A percentile compares a stretch with the other conserved stretches of the same genome.
Evolutionary conservation across 1,139 yeast species (phyloP).

Genomic region (Suhomyces anneliseae): DNA sequence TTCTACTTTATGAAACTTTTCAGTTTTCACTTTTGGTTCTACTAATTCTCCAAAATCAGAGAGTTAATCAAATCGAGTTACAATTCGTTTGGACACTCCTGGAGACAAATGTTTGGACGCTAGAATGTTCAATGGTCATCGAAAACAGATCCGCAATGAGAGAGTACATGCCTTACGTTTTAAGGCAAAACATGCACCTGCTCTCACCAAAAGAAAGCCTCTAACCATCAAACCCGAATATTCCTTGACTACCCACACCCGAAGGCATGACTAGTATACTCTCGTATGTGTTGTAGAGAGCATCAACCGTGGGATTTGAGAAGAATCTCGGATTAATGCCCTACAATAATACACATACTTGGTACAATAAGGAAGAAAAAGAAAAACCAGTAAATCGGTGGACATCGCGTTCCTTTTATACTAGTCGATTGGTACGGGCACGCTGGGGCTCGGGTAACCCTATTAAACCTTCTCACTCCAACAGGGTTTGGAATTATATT

Average conservation of each 20-base stretch:
- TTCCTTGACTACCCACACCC: slow-evolving; percentile 43
- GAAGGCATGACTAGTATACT: slow-evolving; percentile 37
- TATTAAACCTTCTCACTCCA: no score
- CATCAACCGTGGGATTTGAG: slow-evolving; percentile 37
- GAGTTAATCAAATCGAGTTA: no score
- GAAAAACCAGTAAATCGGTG: slow-evolving; percentile 5
- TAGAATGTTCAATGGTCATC: slow-evolving; percentile 45
- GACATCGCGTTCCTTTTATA: slow-evolving; percentile 7
- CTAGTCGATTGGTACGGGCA: slow-evolving; percentile 1
- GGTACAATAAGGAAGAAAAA: slow-evolving; percentile 42
- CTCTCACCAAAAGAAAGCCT: slow-evolving; percentile 8
- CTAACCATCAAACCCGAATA: slow-evolving; percentile 39
- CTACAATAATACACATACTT: slow-evolving; percentile 56
- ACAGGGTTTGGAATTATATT: no score
- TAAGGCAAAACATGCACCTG: slow-evolving; percentile 4
- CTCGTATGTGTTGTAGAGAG: slow-evolving; percentile 57
- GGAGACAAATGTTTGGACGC: slow-evolving; percentile 39
- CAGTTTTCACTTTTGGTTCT: background rate
- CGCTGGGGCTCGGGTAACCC: background rate
- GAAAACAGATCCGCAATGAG: slow-evolving; percentile 12
- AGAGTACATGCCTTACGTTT: slow-evolving; percentile 11
- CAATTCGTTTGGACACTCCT: no score
- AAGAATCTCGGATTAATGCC: slow-evolving; percentile 36
- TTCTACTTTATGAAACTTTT: no score
- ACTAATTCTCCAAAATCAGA: background rate